These are phyloP conservation scores for Fagus sylvatica DNA, from an alignment of 306 rosid species.

Conservation along the genomic window DNA sequence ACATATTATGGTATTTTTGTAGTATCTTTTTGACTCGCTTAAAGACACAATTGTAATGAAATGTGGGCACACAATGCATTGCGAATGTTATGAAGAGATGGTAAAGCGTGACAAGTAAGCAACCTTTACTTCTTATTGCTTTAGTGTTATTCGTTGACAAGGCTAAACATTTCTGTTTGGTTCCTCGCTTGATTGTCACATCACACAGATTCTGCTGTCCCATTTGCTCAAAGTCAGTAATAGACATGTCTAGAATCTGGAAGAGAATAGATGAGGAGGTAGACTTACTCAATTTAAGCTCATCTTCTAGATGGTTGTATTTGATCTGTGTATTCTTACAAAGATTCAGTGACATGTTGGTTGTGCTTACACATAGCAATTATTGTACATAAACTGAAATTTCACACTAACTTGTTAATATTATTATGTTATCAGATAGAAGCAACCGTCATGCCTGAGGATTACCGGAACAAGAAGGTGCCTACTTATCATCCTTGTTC, in stretches of 20 bases:
- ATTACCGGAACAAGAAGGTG: constrained; percentile 83
- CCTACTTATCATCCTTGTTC: constrained; percentile 17
- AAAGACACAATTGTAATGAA: constrained; percentile 80
- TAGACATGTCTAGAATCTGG: constrained; percentile 87
- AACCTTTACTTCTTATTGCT: background rate
- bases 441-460: constrained; percentile 86
- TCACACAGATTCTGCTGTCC: constrained; percentile 80
- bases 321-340: constrained; percentile 10
- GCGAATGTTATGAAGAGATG: constrained; percentile 81
- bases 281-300: constrained; percentile 24
- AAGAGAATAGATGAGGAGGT: constrained; percentile 97
- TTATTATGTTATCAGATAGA: constrained; percentile 55
- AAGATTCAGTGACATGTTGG: constrained; percentile 5
- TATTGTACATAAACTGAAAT: background rate
- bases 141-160: background rate
- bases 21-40: constrained; percentile 90
- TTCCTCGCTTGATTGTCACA: constrained; percentile 16
- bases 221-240: constrained; percentile 79
- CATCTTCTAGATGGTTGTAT: background rate
- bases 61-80: constrained; percentile 98
- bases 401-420: constrained; percentile 13
- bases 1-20: constrained; percentile 16
- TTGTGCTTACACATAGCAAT: constrained; percentile 9
- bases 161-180: background rate
- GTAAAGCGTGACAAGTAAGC: constrained; percentile 72